Evolutionary conservation across 225 moss, liverwort and hornwort species (phyloP).

Genomic region (Physcomitrellopsis africana): DNA sequence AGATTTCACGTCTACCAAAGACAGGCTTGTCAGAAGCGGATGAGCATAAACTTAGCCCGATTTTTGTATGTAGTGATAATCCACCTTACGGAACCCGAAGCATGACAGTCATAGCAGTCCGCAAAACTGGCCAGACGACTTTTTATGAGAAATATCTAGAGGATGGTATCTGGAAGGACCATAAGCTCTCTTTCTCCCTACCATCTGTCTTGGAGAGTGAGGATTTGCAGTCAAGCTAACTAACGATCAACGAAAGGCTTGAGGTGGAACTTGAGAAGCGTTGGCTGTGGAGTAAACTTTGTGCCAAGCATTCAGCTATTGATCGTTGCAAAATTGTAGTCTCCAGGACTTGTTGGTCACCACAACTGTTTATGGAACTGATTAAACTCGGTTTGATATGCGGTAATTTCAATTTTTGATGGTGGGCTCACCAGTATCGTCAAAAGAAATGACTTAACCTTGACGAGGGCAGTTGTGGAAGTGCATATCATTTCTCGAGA

Average conservation of each 20-base stretch:
- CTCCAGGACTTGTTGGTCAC: not conserved
- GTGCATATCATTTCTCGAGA: not conserved
- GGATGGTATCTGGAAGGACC: slow-evolving; percentile 72
- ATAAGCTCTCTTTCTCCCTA: slow-evolving; percentile 50
- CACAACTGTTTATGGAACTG: not conserved
- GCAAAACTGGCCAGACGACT: slow-evolving; percentile 53
- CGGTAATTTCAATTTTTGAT: slow-evolving; percentile 1
- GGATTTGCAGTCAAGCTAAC: not conserved
- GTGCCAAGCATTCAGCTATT: slow-evolving; percentile 1
- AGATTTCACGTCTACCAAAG: slow-evolving; percentile 43
- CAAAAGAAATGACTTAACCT: not conserved
- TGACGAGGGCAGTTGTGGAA: not conserved
- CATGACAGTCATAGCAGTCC: slow-evolving; percentile 77
- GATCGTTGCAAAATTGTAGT: not conserved
- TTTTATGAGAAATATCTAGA: slow-evolving; percentile 81
- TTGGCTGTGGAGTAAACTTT: slow-evolving; percentile 8
- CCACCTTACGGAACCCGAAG: slow-evolving; percentile 76
- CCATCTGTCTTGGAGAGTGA: slow-evolving; percentile 1
- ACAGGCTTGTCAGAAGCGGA: slow-evolving; percentile 46
- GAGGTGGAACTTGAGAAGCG: slow-evolving; percentile 6
- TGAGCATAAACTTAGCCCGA: slow-evolving; percentile 56
- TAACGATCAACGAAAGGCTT: slow-evolving; percentile 15
- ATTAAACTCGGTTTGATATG: not conserved
- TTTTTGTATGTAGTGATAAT: slow-evolving; percentile 51
- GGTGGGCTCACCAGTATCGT: not conserved